phyloP scores from a whole-genome alignment of 129 eudicot genomes.

The Gnaphalium uliginosum region DNA sequence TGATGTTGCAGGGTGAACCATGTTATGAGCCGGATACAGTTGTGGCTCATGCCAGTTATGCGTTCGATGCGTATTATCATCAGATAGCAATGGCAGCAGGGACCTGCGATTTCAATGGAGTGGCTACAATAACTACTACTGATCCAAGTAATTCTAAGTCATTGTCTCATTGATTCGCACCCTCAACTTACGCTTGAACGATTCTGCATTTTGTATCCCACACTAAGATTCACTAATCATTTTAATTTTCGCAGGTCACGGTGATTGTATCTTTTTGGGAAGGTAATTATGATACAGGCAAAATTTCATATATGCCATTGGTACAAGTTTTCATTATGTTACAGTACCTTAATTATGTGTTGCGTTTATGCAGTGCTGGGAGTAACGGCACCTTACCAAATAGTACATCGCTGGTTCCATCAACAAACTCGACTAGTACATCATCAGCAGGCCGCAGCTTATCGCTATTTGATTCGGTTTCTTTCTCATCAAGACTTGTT shows the following conservation, averaged over 20 bases:
- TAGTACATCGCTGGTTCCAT: slow-evolving; percentile 31
- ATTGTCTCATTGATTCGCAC: background rate
- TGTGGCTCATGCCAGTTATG: slow-evolving; percentile 61
- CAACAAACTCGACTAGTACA: slow-evolving; percentile 26
- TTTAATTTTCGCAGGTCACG: slow-evolving; percentile 30
- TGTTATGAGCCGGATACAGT: slow-evolving; percentile 70
- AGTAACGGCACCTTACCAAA: slow-evolving; percentile 21
- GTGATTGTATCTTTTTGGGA: slow-evolving; percentile 26
- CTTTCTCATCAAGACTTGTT: slow-evolving; percentile 8
- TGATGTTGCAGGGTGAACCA: slow-evolving; percentile 52
- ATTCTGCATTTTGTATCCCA: background rate
- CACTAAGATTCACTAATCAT: background rate
- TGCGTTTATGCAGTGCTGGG: slow-evolving; percentile 24
- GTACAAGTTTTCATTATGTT: background rate
- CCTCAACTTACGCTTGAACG: background rate
- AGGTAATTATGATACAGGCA: slow-evolving; percentile 20
- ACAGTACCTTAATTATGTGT: background rate
- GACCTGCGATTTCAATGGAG: slow-evolving; percentile 71
- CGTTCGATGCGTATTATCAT: slow-evolving; percentile 70
- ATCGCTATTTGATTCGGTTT: background rate
- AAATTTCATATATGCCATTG: background rate
- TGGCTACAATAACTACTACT: slow-evolving; percentile 59
- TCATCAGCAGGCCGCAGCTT: slow-evolving; percentile 18
- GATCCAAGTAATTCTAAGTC: slow-evolving; percentile 51
- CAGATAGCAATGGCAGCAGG: slow-evolving; percentile 60